A percentile compares a stretch with the other conserved stretches of the same genome.
Conservation (phyloP, 257 asterid genomes). For the Nicotiana tabacum region DNA sequence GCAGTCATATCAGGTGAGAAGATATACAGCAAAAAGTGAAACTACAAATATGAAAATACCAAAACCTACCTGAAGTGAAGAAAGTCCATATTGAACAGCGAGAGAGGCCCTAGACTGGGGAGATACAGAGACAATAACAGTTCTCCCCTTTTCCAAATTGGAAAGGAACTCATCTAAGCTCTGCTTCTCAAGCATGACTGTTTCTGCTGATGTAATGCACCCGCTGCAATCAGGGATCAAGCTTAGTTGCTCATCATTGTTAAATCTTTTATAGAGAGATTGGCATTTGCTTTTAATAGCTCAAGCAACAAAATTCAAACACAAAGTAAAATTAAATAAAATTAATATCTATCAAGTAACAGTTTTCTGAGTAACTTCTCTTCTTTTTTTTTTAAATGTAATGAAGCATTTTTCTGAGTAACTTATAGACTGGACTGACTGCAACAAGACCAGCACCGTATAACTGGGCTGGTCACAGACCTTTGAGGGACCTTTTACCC, state of each 20-base stretch:
- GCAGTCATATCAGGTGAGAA: background rate
- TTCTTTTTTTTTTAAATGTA: too few relatives aligned
- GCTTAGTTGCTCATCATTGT: slow-evolving; percentile 6
- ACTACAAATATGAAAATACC: slow-evolving; percentile 7
- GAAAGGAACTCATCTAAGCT: slow-evolving; percentile 85
- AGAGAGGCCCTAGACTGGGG: slow-evolving; percentile 98
- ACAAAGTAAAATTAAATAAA: background rate
- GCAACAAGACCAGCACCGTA: background rate
- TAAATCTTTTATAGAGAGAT: background rate
- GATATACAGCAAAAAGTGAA: slow-evolving; percentile 2
- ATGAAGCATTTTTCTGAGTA: background rate
- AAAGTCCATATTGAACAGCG: slow-evolving; percentile 78
- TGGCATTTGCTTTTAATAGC: background rate
- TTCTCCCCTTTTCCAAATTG: slow-evolving; percentile 56
- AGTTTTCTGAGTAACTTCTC: background rate
- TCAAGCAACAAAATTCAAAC: background rate
- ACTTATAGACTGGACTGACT: background rate
- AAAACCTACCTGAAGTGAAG: slow-evolving; percentile 59
- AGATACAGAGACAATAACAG: slow-evolving; percentile 76
- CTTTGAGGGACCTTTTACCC: too few relatives aligned
- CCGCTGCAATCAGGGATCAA: slow-evolving; percentile 56
- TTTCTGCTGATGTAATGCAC: slow-evolving; percentile 96
- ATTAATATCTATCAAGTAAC: background rate
- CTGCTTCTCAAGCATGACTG: slow-evolving; percentile 98
- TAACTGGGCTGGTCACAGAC: too few relatives aligned